These are phyloP conservation scores for Sugiyamaella paludigena DNA, from an alignment of 1,139 yeast species.

Conservation along the genomic window DNA sequence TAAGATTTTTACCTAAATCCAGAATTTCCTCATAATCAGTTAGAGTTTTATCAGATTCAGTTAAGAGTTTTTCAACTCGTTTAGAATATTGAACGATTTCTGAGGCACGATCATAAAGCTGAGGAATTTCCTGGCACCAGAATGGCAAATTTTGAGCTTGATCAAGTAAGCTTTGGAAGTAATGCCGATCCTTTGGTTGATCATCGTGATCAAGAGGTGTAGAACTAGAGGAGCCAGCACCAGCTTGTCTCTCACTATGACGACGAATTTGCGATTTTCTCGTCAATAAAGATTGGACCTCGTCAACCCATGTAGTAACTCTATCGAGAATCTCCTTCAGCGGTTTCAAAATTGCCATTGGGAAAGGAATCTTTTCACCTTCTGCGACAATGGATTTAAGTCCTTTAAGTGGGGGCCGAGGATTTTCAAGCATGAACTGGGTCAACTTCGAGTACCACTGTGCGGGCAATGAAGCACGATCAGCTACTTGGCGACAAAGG, in stretches of 20 bases:
- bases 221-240: not conserved
- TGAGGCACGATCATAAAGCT: slow-evolving; percentile 50
- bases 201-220: slow-evolving; percentile 24
- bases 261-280: slow-evolving; percentile 53
- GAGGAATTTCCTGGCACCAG: slow-evolving; percentile 58
- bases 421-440: slow-evolving; percentile 41
- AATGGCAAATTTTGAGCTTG: slow-evolving; percentile 53
- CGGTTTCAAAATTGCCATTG: slow-evolving; percentile 36
- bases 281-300: slow-evolving; percentile 52
- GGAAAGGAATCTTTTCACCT: slow-evolving; percentile 51
- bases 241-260: slow-evolving; percentile 23
- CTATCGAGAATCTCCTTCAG: slow-evolving; percentile 45
- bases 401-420: slow-evolving; percentile 49
- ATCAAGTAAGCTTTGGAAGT: slow-evolving; percentile 43
- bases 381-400: slow-evolving; percentile 50
- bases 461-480: slow-evolving; percentile 37
- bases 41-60: slow-evolving; percentile 22
- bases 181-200: slow-evolving; percentile 23
- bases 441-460: slow-evolving; percentile 54
- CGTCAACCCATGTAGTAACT: slow-evolving; percentile 54
- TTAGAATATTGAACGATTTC: slow-evolving; percentile 57
- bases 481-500: slow-evolving; percentile 13
- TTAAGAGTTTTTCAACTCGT: slow-evolving; percentile 43
- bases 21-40: slow-evolving; percentile 37
- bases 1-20: slow-evolving; percentile 56